These are phyloP conservation scores for Paramecium sexaurelia DNA, from an alignment of 73 alveolate species.

Conservation along the genomic window DNA sequence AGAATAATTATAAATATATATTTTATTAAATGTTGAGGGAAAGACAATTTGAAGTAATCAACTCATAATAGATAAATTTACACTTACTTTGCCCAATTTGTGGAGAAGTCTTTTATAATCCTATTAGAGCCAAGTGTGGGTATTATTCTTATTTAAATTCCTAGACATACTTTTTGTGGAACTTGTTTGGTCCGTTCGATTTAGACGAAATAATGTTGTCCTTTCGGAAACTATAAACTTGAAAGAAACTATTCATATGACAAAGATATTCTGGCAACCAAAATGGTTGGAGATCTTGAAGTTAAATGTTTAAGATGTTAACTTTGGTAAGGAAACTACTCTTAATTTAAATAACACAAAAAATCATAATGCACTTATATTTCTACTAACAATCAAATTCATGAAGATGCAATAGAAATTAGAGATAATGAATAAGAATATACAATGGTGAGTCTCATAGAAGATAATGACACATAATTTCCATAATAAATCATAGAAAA, in stretches of 20 bases:
- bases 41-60: not conserved
- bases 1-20: not conserved
- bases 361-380: not conserved
- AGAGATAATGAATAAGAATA: not conserved
- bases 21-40: conserved; percentile 1
- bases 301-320: not conserved
- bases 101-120: not conserved
- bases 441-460: not conserved
- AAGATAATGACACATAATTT: not conserved
- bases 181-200: conserved; percentile 10
- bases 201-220: not conserved
- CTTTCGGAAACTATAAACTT: not conserved
- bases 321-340: not conserved
- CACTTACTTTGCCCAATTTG: not conserved
- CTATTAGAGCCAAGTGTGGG: conserved; percentile 13
- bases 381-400: not conserved
- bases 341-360: conserved; percentile 21
- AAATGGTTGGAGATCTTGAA: not conserved
- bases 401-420: not conserved
- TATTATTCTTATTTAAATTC: not conserved
- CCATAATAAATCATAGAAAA: not conserved
- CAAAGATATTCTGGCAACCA: not conserved
- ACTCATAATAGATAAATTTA: not conserved
- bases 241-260: not conserved
- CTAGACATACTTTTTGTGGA: not conserved